Evolutionary conservation across 2,329 filamentous ascomycete genomes (phyloP), one percentile per base, ranked within the genome.

Genomic region (Aspergillus arachidicola): DNA sequence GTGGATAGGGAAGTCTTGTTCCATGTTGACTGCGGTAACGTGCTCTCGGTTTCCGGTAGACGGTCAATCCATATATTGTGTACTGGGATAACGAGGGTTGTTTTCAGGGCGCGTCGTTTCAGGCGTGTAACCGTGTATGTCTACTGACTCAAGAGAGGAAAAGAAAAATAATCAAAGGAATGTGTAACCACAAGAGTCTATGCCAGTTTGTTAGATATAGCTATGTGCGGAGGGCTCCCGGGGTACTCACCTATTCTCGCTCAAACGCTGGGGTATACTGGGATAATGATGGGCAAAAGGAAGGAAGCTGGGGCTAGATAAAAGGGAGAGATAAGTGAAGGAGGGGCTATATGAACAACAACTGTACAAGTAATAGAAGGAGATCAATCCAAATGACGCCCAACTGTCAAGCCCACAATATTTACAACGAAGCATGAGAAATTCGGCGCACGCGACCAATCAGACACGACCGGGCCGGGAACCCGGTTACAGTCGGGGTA

Each of bases 1-100:
- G 36, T 72, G 65, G 34, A 71, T 61, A 45, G 69, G 64, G 21
- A 73, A 62, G 50, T 72, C 66, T 57, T 74, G 72, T 30, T 67
- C 68, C 73, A 75, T 75, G 53, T n/a, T 63, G 64, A 48, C 19
- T 57, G 10, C 19, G 48, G 28, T 32, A 34, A n/a, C 7, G 28
- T n/a, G 30, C 26, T 51, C 28, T 51, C 36, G 26, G 19, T 7
- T 30, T 28, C 19, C 16, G 19, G 30, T 36, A 41, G 51, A 51
- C 23, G 9, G 36, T 59, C 58, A 26, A 28, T 19, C n/a, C 36
- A 34, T 50, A 48, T 53, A 41, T 41, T 57, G 12, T 30, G 21
- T 57, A 41, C 30, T 19, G 34, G 50, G 10, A 16, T 11, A 34
- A 9, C 26, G 41, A 19, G 19, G 43, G 58, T 26, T 59, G 21